Evolutionary conservation across 352 stramenopile species (phyloP).

Genomic region (Globisporangium splendens): DNA sequence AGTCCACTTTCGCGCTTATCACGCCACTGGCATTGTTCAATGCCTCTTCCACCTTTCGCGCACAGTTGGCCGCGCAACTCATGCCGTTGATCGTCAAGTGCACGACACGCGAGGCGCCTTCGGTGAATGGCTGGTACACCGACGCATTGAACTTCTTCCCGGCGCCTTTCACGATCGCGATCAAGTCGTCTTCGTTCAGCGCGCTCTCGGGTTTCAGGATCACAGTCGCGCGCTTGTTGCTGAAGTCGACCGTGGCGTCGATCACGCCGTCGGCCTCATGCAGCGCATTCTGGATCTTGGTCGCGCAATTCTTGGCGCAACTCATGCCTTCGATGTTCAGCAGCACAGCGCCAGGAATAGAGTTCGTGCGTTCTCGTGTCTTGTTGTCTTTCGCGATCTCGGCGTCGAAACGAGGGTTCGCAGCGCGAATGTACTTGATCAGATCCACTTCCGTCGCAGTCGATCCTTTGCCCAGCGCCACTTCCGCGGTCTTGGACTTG

Average conservation of each 20-base stretch:
- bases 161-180: slow-evolving; percentile 46
- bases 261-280: slow-evolving; percentile 47
- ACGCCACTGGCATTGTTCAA: slow-evolving; percentile 58
- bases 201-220: slow-evolving; percentile 57
- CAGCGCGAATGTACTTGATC: slow-evolving; percentile 75
- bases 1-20: slow-evolving; percentile 79
- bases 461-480: slow-evolving; percentile 73
- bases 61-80: slow-evolving; percentile 76
- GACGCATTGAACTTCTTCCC: slow-evolving; percentile 53
- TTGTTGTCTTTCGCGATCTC: slow-evolving; percentile 53
- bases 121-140: slow-evolving; percentile 59
- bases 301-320: slow-evolving; percentile 61
- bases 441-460: slow-evolving; percentile 84
- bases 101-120: slow-evolving; percentile 69
- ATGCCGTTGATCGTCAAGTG: slow-evolving; percentile 73
- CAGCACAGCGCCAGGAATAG: slow-evolving; percentile 58
- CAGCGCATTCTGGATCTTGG: slow-evolving; percentile 57
- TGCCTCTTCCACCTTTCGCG: slow-evolving; percentile 66
- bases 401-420: slow-evolving; percentile 74
- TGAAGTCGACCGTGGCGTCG: slow-evolving; percentile 67
- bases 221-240: slow-evolving; percentile 63
- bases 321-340: slow-evolving; percentile 77
- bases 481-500: slow-evolving; percentile 70
- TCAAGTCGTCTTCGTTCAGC: slow-evolving; percentile 65
- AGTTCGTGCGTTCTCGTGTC: slow-evolving; percentile 36